These are phyloP conservation scores for Cadophora sp. DNA, from an alignment of 2,329 filamentous ascomycete species.

Conservation along the genomic window DNA sequence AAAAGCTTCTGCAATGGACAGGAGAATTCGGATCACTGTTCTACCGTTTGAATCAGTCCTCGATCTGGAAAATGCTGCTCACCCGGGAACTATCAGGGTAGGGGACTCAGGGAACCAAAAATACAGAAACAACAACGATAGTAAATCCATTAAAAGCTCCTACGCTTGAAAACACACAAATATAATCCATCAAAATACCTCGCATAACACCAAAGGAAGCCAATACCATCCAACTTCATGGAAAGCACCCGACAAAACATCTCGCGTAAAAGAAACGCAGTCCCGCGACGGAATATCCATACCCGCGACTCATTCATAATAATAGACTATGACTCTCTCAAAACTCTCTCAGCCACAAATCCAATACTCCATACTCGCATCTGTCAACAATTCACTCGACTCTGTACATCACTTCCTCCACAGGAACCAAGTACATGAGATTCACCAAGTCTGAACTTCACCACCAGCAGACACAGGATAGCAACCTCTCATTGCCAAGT, in stretches of 20 bases:
- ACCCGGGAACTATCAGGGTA: too few relatives aligned
- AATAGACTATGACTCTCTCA: not conserved
- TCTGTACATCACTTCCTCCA: not conserved
- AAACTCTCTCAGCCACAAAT: too few relatives aligned
- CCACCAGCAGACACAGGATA: conserved; percentile 5
- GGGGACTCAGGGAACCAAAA: too few relatives aligned
- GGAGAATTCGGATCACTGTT: too few relatives aligned
- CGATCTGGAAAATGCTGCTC: too few relatives aligned
- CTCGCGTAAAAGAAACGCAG: not conserved
- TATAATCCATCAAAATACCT: not conserved
- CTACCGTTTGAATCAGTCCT: too few relatives aligned
- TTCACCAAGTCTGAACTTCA: not conserved
- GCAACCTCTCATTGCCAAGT: conserved; percentile 33
- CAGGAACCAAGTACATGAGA: not conserved
- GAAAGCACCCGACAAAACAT: not conserved
- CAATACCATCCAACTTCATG: not conserved
- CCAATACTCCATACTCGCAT: not conserved
- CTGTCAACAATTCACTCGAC: not conserved
- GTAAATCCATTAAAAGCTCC: not conserved
- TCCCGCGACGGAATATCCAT: not conserved
- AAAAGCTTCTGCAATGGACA: too few relatives aligned
- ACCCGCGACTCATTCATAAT: not conserved
- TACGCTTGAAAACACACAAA: not conserved
- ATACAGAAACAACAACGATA: not conserved
- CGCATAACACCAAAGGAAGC: not conserved